These are phyloP conservation scores for Cyathus olla DNA, from an alignment of 1,284 basidiomycete genomes.

Conservation along the genomic window DNA sequence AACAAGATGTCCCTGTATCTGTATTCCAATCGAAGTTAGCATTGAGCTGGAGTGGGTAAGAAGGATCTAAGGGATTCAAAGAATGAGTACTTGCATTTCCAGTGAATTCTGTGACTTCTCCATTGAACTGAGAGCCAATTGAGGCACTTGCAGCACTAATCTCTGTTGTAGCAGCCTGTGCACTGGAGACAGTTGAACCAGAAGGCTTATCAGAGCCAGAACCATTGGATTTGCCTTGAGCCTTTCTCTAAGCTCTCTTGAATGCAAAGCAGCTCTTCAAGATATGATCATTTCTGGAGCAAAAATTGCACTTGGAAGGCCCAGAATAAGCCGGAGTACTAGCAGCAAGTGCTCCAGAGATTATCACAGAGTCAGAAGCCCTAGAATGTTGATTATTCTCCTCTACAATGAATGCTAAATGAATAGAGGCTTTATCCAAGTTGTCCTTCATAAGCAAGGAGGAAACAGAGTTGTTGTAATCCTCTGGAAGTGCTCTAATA, in stretches of 20 bases:
- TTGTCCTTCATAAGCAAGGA: constrained; percentile 28
- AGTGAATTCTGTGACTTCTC: not conserved
- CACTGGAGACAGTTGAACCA: not conserved
- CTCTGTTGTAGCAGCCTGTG: not conserved
- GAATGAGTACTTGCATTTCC: constrained; percentile 6
- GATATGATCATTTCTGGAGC: not conserved
- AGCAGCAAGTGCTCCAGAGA: not conserved
- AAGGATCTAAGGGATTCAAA: constrained; percentile 2
- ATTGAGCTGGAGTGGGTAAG: not conserved
- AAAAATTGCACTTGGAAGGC: not conserved
- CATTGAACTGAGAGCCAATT: not conserved
- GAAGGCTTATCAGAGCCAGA: not conserved
- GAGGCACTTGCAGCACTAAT: not conserved
- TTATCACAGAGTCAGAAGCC: not conserved
- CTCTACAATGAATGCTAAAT: constrained; percentile 28
- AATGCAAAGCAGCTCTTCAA: not conserved
- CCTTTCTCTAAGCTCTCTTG: not conserved
- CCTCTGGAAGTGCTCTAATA: constrained; percentile 18
- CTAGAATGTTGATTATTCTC: constrained; percentile 14
- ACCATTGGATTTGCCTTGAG: not conserved
- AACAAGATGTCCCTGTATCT: constrained; percentile 47
- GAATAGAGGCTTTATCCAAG: constrained; percentile 24
- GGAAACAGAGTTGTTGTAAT: constrained; percentile 23
- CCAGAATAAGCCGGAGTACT: not conserved
- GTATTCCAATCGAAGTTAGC: constrained; percentile 32